Evolutionary conservation across 78 protist genomes (phyloP), one percentile per base, ranked within the genome.

Genomic region (Polysphondylium violaceum): DNA sequence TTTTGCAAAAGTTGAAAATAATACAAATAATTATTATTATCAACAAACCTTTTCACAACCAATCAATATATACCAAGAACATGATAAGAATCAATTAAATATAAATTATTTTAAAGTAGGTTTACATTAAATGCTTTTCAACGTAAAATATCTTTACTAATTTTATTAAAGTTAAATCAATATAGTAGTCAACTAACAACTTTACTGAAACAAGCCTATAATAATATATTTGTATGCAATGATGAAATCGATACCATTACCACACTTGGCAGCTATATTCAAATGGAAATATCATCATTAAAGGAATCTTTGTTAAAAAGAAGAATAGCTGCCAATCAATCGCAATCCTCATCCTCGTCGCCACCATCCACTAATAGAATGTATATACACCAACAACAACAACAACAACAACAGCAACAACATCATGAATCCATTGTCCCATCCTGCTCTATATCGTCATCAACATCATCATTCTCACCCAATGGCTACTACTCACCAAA

Each of bases 41-140:
- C n/a, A n/a, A n/a, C n/a, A n/a, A n/a, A n/a, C n/a, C n/a, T n/a
- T n/a, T n/a, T n/a, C n/a, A n/a, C n/a, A n/a, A n/a, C 21, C 63
- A 56, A 56, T 56, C 63, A 56, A n/a, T 17, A 16, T 25, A 56
- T 56, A n/a, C 14, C 64, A 79, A 23, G 89, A 79, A 9, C 89
- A 56, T 0, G 89, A 79, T 8, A 79, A 67, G 19, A 53, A 67
- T 25, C 40, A 51, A 63, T 31, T 64, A 11, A 63, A 74, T 0
- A 65, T 44, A 29, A 64, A 67, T 55, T 67, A 60, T 59, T 79
- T 38, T 79, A 79, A 55, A 55, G 72, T 76, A 76, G 38, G 79
- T 73, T 31, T 5, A 47, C 33, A 1, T 53, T 2, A 50, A 29
- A 19, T 35, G 7, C 4, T 9, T 71, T 31, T 14, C 12, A 44